Conservation (phyloP, 495 filamentous ascomycete species). For the Xylaria flabelliformis region DNA sequence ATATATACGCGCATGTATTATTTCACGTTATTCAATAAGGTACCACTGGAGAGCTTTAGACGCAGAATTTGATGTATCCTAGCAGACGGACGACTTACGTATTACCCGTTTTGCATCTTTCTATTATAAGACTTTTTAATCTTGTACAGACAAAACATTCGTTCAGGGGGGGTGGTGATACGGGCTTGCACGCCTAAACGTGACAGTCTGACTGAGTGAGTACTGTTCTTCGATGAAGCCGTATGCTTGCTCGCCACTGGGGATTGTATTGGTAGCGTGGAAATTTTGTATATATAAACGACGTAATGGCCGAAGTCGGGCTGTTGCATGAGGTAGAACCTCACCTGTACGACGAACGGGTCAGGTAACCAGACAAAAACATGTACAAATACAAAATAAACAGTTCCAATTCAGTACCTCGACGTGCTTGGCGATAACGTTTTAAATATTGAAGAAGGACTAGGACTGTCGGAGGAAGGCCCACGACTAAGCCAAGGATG, state of each 20-base stretch:
- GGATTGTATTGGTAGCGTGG: background rate
- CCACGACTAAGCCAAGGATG: background rate
- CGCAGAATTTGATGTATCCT: background rate
- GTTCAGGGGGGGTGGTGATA: background rate
- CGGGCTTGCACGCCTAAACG: background rate
- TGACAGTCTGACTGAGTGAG: background rate
- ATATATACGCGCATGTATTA: background rate
- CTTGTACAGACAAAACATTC: too few species aligned
- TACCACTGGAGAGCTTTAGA: too few species aligned
- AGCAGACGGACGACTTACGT: background rate
- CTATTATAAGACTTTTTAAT: background rate
- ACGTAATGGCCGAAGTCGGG: background rate
- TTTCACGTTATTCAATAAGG: background rate
- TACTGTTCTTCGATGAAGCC: conserved; percentile 11
- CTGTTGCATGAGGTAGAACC: background rate
- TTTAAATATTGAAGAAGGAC: background rate
- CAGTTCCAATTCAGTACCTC: background rate
- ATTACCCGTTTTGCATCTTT: background rate
- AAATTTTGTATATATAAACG: background rate
- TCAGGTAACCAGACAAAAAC: background rate
- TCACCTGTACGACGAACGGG: background rate
- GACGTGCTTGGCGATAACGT: background rate
- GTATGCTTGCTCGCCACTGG: background rate
- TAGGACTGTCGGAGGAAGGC: background rate
- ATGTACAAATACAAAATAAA: background rate